These are phyloP conservation scores for Pholiota conissans DNA, from an alignment of 768 basidiomycete species.

Conservation along the genomic window DNA sequence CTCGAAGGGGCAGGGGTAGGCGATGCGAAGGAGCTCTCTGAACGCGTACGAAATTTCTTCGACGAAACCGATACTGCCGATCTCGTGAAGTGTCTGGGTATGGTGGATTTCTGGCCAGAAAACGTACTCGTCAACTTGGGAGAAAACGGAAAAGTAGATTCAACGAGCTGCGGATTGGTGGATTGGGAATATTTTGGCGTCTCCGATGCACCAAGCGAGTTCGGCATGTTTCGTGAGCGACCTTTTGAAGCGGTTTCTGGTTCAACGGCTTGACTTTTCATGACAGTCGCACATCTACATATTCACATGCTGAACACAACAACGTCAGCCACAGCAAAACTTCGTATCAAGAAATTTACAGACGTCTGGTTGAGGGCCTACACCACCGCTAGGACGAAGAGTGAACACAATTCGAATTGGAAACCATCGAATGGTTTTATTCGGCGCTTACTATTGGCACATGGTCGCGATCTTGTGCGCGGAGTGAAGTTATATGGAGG, in stretches of 20 bases:
- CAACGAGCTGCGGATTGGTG: conserved; percentile 22
- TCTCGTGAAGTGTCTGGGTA: conserved; percentile 24
- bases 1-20: background rate
- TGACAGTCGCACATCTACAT: conserved; percentile 31
- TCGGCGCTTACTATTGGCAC: conserved; percentile 21
- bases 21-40: conserved; percentile 4
- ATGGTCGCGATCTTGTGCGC: conserved; percentile 30
- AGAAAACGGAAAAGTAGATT: background rate
- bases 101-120: conserved; percentile 34
- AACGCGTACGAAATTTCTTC: conserved; percentile 7
- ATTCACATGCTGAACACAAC: conserved; percentile 18
- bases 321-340: conserved; percentile 7
- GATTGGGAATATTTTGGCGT: conserved; percentile 36
- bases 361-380: conserved; percentile 18
- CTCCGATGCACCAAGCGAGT: conserved; percentile 27
- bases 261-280: no score
- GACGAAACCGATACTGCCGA: conserved; percentile 2
- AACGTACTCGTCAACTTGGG: conserved; percentile 26
- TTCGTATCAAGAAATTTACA: conserved; percentile 19
- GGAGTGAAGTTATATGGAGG: conserved; percentile 21
- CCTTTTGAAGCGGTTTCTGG: background rate
- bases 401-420: background rate
- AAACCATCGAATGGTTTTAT: conserved; percentile 17
- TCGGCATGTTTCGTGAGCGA: conserved; percentile 33
- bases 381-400: background rate